A percentile compares a stretch with the other conserved stretches of the same genome.
These are phyloP conservation scores for Morella rubra DNA, from an alignment of 306 rosid genomes.

Conservation along the genomic window DNA sequence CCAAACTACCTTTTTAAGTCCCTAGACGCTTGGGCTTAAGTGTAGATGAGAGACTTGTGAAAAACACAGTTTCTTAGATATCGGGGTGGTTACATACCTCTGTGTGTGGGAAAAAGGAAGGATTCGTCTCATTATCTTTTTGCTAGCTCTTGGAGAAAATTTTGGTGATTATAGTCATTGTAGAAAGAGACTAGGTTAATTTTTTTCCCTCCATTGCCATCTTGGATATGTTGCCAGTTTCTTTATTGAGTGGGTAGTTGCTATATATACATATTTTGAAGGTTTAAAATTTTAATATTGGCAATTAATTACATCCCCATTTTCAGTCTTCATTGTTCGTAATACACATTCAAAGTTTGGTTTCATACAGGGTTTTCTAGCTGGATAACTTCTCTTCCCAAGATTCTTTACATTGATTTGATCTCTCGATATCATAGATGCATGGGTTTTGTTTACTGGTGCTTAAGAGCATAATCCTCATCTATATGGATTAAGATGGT, in stretches of 20 bases:
- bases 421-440: slow-evolving; percentile 5
- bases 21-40: background rate
- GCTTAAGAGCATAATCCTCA: slow-evolving; percentile 19
- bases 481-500: slow-evolving; percentile 16
- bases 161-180: no score
- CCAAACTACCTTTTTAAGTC: background rate
- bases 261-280: background rate
- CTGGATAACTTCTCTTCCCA: slow-evolving; percentile 17
- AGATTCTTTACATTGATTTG: slow-evolving; percentile 8
- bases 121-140: background rate
- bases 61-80: no score
- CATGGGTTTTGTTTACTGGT: slow-evolving; percentile 20
- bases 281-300: background rate
- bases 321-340: background rate
- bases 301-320: background rate
- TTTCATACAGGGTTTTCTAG: slow-evolving; percentile 25
- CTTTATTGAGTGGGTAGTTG: slow-evolving; percentile 2
- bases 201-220: background rate
- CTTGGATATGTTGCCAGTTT: background rate
- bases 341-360: slow-evolving; percentile 10
- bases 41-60: background rate
- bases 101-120: background rate
- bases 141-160: background rate
- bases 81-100: no score
- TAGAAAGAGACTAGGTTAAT: background rate